Percentiles rank a stretch among this genome's conserved stretches.
phyloP scores from a whole-genome alignment of 306 rosid genomes.

The apple (Malus domestica) region DNA sequence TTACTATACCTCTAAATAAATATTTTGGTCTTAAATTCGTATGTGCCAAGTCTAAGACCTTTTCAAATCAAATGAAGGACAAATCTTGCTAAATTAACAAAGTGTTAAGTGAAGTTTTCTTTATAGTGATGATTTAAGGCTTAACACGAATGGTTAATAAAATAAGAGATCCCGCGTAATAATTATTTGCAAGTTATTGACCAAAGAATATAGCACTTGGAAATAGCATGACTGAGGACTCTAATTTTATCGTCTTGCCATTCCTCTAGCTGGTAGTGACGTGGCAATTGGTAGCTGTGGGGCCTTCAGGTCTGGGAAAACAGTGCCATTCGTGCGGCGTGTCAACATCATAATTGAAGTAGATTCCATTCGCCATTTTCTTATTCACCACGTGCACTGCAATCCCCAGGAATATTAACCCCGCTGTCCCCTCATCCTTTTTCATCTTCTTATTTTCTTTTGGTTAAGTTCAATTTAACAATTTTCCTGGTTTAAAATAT shows the following conservation, averaged over 20 bases:
- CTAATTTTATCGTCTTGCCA: conserved; percentile 46
- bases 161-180: not conserved
- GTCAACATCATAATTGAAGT: conserved; percentile 19
- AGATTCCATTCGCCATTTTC: not conserved
- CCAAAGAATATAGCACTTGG: not conserved
- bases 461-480: not conserved
- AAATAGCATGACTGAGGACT: conserved; percentile 15
- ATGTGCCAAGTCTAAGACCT: no score
- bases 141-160: not conserved
- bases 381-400: conserved; percentile 41
- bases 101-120: no score
- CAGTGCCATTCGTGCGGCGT: conserved; percentile 49
- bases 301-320: conserved; percentile 10
- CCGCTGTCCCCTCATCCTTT: conserved; percentile 2
- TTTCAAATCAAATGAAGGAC: no score
- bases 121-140: no score
- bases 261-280: conserved; percentile 15
- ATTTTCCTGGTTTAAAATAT: not conserved
- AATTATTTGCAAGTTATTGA: conserved; percentile 1
- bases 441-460: not conserved
- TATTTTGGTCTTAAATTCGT: no score
- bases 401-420: conserved; percentile 24
- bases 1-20: no score
- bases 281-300: conserved; percentile 21
- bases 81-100: no score